Evolutionary conservation across 495 filamentous ascomycete species (phyloP), one percentile per base, ranked within the genome.

Genomic region (Penicilliopsis zonata): DNA sequence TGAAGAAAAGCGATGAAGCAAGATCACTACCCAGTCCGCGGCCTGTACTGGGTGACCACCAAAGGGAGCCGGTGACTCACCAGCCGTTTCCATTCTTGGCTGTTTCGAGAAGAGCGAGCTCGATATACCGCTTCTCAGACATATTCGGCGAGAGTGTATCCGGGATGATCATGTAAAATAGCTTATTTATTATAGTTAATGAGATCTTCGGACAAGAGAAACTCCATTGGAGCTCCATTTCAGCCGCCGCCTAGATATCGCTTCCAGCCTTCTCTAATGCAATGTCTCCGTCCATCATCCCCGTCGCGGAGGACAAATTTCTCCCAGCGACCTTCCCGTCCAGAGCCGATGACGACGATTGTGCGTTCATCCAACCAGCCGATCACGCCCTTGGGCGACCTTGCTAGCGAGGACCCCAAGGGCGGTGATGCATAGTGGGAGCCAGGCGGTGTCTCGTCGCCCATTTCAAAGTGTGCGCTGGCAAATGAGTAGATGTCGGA

Each of bases 401-500:
- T 65, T 8, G 69, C 66, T 14, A 65, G 50, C 2, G 65, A 65
- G 31, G 63, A 53, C 3, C 63, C 65, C 20, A 57, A 53, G 32
- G 55, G 52, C 28, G 44, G 67, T n/a, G n/a, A n/a, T 43, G 49
- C 46, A 36, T 63, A 49, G 12, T 49, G 28, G 37, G 68, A 57
- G 12, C 57, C 61, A 9, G 52, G 49, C 1, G 63, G 43, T 2
- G 62, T 57, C 44, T 86, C 82, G 13, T 86, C 78, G 8, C 80
- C 85, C 7, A 81, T 76, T 42, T 86, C 80, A 43, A 93, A 92
- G 32, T 77, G 72, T 2, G 70, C 63, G 17, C 70, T 79, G 18
- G 78, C 66, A 44, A 82, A 79, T 2, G 81, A 86, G 48, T 92
- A 88, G n/a, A 76, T 61, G 39, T 94, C 86, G 0, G 80, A 85